Evolutionary conservation across 352 stramenopile species (phyloP).

Genomic region (Globisporangium canariense): DNA sequence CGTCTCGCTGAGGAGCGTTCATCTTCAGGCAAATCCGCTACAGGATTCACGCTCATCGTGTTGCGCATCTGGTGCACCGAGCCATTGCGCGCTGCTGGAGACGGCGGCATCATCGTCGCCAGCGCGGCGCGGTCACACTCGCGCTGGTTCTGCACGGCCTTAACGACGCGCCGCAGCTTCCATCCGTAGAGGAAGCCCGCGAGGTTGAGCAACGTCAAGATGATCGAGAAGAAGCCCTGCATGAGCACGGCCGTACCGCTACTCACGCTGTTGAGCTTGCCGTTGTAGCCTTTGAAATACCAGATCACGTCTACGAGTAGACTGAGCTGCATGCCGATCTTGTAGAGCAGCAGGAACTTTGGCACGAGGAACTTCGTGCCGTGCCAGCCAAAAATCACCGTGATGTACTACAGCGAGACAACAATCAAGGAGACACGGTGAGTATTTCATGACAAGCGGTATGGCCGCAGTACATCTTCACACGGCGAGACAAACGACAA

Average conservation of each 20-base stretch:
- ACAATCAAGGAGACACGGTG: background rate
- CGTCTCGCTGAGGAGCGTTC: conserved; percentile 35
- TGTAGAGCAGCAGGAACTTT: conserved; percentile 86
- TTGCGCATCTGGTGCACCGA: conserved; percentile 46
- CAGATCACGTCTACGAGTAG: conserved; percentile 82
- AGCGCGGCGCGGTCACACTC: conserved; percentile 77
- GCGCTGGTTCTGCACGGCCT: conserved; percentile 75
- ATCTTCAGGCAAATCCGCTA: conserved; percentile 36
- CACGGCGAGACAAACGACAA: background rate
- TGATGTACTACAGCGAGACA: conserved; percentile 53
- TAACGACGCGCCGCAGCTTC: conserved; percentile 86
- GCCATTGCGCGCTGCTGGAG: conserved; percentile 26
- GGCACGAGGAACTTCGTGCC: conserved; percentile 85
- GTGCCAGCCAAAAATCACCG: conserved; percentile 85
- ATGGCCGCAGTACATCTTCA: background rate
- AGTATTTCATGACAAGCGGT: background rate
- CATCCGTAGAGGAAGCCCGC: conserved; percentile 80
- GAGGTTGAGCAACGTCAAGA: conserved; percentile 77
- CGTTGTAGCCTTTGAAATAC: conserved; percentile 87
- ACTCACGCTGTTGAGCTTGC: conserved; percentile 71
- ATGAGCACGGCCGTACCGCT: conserved; percentile 78
- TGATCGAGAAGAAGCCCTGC: conserved; percentile 83
- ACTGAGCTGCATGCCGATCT: conserved; percentile 88
- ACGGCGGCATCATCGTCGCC: conserved; percentile 68
- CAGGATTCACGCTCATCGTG: conserved; percentile 58